phyloP scores from a whole-genome alignment of 768 basidiomycete species.

The Polyporus arcularius region DNA sequence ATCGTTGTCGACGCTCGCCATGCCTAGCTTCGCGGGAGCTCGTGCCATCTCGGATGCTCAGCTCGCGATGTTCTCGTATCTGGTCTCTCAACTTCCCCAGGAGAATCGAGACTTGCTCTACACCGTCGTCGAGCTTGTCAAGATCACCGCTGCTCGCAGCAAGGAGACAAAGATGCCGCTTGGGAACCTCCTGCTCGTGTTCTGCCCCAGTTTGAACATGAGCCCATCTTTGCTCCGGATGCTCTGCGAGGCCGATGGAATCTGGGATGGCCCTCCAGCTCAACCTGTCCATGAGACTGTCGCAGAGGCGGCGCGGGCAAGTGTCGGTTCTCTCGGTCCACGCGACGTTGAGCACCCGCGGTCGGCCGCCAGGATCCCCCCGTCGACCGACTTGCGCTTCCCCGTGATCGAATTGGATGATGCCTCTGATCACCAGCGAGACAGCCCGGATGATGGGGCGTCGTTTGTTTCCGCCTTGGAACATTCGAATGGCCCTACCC shows the following conservation, averaged over 20 bases:
- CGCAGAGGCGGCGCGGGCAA: neutral
- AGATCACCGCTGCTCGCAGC: conserved; percentile 65
- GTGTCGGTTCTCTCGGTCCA: neutral
- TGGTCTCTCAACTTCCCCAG: conserved; percentile 68
- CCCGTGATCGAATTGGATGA: conserved; percentile 16
- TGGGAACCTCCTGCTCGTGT: conserved; percentile 82
- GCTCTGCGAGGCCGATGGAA: conserved; percentile 67
- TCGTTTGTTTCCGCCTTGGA: conserved; percentile 33
- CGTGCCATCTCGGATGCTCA: conserved; percentile 63
- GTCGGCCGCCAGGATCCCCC: neutral
- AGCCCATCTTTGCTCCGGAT: conserved; percentile 70
- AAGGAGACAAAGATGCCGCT: conserved; percentile 90
- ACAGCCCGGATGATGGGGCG: conserved; percentile 25
- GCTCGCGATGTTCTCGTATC: conserved; percentile 55
- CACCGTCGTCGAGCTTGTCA: conserved; percentile 81
- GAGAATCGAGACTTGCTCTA: conserved; percentile 85
- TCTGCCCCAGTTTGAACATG: conserved; percentile 86
- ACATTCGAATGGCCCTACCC: conserved; percentile 29
- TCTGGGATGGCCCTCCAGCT: conserved; percentile 51
- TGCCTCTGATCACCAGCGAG: conserved; percentile 2
- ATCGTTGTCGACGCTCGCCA: conserved; percentile 75
- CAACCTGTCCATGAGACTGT: neutral
- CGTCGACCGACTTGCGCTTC: conserved; percentile 12
- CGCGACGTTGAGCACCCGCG: neutral
- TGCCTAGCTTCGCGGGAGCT: conserved; percentile 64